Conservation (phyloP, 225 moss, liverwort and hornwort species). For the Rhytidiadelphus loreus region DNA sequence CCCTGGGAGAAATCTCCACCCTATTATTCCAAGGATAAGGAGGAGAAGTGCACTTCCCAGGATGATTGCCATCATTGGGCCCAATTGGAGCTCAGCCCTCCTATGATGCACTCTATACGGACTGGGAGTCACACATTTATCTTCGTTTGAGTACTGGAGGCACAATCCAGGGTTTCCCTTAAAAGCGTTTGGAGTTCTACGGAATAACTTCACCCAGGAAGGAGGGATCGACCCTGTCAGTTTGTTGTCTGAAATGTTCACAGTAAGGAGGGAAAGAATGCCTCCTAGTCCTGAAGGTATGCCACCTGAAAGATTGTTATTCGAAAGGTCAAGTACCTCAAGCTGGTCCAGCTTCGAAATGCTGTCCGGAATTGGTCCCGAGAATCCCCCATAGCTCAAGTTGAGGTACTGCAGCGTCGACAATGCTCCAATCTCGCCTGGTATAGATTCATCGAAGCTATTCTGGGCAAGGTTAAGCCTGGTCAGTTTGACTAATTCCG, state of each 20-base stretch:
- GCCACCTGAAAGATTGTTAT: slow-evolving; percentile 30
- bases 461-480: slow-evolving; percentile 27
- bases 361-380: slow-evolving; percentile 32
- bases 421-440: slow-evolving; percentile 12
- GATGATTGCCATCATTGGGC: slow-evolving; percentile 29
- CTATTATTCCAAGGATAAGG: slow-evolving; percentile 5
- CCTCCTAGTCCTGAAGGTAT: slow-evolving; percentile 28
- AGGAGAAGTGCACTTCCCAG: slow-evolving; percentile 26
- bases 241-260: slow-evolving; percentile 43
- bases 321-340: slow-evolving; percentile 35
- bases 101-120: background rate
- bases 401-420: slow-evolving; percentile 22
- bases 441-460: slow-evolving; percentile 11
- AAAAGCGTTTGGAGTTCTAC: slow-evolving; percentile 22
- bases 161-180: slow-evolving; percentile 47
- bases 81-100: background rate
- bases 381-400: slow-evolving; percentile 31
- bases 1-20: slow-evolving; percentile 14
- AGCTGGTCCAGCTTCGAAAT: slow-evolving; percentile 31
- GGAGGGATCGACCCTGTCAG: slow-evolving; percentile 30
- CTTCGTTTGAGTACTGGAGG: slow-evolving; percentile 13
- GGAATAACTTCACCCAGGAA: slow-evolving; percentile 23
- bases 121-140: slow-evolving; percentile 2
- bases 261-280: slow-evolving; percentile 18
- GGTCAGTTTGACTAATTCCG: slow-evolving; percentile 6